These are phyloP conservation scores for Colletotrichum camelliae DNA, from an alignment of 2,329 filamentous ascomycete species.

Conservation along the genomic window DNA sequence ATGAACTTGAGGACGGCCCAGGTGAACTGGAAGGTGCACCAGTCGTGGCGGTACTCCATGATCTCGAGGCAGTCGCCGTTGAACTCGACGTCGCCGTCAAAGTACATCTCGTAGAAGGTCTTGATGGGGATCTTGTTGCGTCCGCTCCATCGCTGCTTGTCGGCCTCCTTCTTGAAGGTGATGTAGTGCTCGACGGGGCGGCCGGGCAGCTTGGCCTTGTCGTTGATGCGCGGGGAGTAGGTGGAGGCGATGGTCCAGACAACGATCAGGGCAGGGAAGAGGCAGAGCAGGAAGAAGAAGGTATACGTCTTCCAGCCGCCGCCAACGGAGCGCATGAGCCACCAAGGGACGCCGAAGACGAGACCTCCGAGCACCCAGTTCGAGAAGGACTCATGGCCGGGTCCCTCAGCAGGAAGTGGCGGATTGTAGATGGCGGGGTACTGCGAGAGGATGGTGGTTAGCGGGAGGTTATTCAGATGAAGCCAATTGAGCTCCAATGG, in stretches of 20 bases:
- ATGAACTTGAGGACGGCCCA: conserved; percentile 86
- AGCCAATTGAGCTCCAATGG: background rate
- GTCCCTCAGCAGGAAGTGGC: conserved; percentile 87
- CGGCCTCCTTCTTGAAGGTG: conserved; percentile 73
- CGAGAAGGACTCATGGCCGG: conserved; percentile 86
- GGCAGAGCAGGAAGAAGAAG: conserved; percentile 82
- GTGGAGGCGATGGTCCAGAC: conserved; percentile 85
- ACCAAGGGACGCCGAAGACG: conserved; percentile 75
- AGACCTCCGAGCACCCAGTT: conserved; percentile 77
- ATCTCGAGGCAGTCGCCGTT: conserved; percentile 91
- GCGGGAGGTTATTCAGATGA: background rate
- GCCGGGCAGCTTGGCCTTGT: conserved; percentile 87
- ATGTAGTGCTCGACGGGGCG: conserved; percentile 91
- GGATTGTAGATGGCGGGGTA: conserved; percentile 92
- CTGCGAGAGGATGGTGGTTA: conserved; percentile 49
- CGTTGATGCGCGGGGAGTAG: conserved; percentile 87
- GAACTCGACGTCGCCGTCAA: conserved; percentile 92
- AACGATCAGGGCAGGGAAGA: conserved; percentile 76
- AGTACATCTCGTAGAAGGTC: conserved; percentile 98
- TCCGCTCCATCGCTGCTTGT: conserved; percentile 73
- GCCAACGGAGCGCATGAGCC: conserved; percentile 80
- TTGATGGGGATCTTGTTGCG: conserved; percentile 85
- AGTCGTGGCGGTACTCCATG: conserved; percentile 94
- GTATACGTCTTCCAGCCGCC: conserved; percentile 87
- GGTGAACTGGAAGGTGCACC: conserved; percentile 94